Base-by-base conservation (phyloP, 352 stramenopile genomes). In the Pythium dissotocum region DNA sequence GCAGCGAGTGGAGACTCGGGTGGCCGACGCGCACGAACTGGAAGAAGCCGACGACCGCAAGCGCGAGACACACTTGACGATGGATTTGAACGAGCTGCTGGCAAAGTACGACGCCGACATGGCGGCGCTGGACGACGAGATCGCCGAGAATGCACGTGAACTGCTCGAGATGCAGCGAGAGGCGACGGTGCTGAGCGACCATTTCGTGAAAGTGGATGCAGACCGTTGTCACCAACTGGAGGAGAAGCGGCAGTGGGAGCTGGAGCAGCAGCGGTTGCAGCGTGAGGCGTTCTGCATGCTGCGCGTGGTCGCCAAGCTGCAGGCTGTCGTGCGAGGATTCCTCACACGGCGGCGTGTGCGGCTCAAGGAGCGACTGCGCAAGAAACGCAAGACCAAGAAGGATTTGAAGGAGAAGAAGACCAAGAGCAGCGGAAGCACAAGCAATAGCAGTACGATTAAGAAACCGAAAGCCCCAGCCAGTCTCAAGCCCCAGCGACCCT, bases 301-400 rank as follows among this genome's bases (percentile, higher is more conserved):
- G 35, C 55, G 67, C 21, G 77, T 89, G 10, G 62, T 87, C 8
- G 57, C 73, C n/a, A 80, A 60, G n/a, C 73, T 91, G 26, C 85
- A 93, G 62, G 85, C 81, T 0, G 35, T 75, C 8, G 80, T 89
- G 49, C 75, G 85, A 32, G 85, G 85, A 10, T 93, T 89, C 56
- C 73, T 91, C n/a, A 46, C 69, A 26, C 75, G 85, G 13, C 71
- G 73, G 2, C 75, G 55, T 13, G 16, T 89, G 65, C 69, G 70
- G 6, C 67, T 84, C 24, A 67, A 81, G 9, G 68, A 78, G 40
- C 38, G 67, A 28, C 56, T 65, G 18, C 52, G 58, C 14, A 73
- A 73, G 61, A 76, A 71, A 35, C 58, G 57, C 21, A 78, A 70
- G 36, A 67, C 53, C 32, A 71, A 73, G 48, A 62, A 52, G 36